These are phyloP conservation scores for Hypholoma sublateritium DNA, from an alignment of 768 basidiomycete genomes.

Conservation along the genomic window DNA sequence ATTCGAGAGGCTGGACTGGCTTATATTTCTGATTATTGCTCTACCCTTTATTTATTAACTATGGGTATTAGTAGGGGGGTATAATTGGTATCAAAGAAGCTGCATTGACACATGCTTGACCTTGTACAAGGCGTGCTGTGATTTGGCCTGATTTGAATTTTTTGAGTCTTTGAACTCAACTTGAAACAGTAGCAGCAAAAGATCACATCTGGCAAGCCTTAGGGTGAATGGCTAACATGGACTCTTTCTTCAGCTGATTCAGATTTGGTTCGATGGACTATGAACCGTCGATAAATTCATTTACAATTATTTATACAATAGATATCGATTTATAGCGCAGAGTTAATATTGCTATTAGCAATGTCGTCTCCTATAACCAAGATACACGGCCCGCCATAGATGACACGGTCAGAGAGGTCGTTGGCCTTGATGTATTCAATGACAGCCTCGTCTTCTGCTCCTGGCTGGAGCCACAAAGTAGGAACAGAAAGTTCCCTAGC, in stretches of 20 bases:
- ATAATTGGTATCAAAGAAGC: no score
- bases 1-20: conserved; percentile 48
- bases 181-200: no score
- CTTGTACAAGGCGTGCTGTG: no score
- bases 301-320: neutral
- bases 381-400: conserved; percentile 83
- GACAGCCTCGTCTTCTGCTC: conserved; percentile 72
- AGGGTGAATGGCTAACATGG: no score
- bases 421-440: conserved; percentile 64
- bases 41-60: neutral
- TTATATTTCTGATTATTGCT: conserved; percentile 35
- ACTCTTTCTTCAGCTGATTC: no score
- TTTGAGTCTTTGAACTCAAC: no score
- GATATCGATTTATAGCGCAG: neutral
- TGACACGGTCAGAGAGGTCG: conserved; percentile 62
- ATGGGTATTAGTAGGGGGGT: no score
- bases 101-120: no score
- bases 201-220: no score
- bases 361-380: conserved; percentile 74
- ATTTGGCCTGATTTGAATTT: no score
- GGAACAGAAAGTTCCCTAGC: conserved; percentile 73
- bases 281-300: neutral
- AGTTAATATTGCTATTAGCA: conserved; percentile 25
- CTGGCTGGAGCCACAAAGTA: conserved; percentile 88
- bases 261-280: neutral